Evolutionary conservation across 306 rosid species (phyloP).

Genomic region (Oxytropis ochrocephala): DNA sequence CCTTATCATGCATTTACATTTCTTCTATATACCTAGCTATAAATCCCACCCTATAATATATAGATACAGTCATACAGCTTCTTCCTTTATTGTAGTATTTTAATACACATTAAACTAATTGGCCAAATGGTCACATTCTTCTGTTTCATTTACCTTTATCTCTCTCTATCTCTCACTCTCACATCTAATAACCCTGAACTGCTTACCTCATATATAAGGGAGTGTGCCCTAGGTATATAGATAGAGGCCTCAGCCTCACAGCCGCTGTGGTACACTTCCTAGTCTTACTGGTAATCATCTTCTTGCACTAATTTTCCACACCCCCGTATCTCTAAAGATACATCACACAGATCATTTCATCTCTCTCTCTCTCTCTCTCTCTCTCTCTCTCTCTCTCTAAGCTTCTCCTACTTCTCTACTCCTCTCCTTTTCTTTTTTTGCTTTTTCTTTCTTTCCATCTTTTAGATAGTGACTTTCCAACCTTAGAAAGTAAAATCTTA

Average conservation of each 20-base stretch:
- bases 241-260: constrained; percentile 19
- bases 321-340: constrained; percentile 61
- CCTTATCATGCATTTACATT: constrained; percentile 75
- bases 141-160: constrained; percentile 26
- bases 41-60: background rate
- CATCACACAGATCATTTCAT: constrained; percentile 67
- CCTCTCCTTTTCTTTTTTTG: constrained; percentile 13
- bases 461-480: too few species aligned
- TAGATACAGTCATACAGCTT: too few species aligned
- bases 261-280: constrained; percentile 62
- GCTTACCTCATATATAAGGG: constrained; percentile 68
- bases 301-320: constrained; percentile 58
- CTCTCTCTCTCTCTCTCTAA: constrained; percentile 23
- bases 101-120: background rate
- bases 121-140: constrained; percentile 31
- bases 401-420: constrained; percentile 17
- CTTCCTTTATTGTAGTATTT: background rate
- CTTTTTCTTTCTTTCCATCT: constrained; percentile 27
- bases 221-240: constrained; percentile 39
- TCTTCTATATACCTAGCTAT: background rate
- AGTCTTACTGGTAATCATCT: constrained; percentile 93
- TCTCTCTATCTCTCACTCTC: constrained; percentile 19
- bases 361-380: constrained; percentile 31
- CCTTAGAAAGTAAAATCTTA: too few species aligned
- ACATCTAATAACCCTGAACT: constrained; percentile 38